Conservation (phyloP, 805 yeast genomes). For the Candida gorgasii region DNA sequence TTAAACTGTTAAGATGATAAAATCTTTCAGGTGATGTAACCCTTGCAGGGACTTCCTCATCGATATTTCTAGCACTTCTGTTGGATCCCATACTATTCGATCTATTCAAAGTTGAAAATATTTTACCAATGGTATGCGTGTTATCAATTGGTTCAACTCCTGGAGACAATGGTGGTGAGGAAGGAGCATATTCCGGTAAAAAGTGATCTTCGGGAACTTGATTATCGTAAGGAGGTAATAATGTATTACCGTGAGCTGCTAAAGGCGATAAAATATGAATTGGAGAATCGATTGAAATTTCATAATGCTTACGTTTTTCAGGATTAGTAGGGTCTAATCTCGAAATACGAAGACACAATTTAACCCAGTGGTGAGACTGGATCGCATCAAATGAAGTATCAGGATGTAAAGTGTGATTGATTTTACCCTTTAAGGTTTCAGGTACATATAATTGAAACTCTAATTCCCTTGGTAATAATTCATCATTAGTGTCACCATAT, state of each 20-base stretch:
- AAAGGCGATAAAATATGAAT: slow-evolving; percentile 74
- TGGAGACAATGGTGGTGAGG: slow-evolving; percentile 56
- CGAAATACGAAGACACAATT: slow-evolving; percentile 80
- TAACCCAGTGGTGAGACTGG: slow-evolving; percentile 94
- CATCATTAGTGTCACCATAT: slow-evolving; percentile 45
- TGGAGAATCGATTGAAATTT: slow-evolving; percentile 93
- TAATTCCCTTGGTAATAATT: slow-evolving; percentile 71
- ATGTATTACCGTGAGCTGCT: slow-evolving; percentile 79
- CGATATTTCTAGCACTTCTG: neutral
- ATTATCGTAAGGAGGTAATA: slow-evolving; percentile 68
- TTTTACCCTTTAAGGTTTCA: slow-evolving; percentile 55
- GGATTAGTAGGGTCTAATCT: slow-evolving; percentile 54
- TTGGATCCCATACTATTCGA: slow-evolving; percentile 5
- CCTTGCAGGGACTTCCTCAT: slow-evolving; percentile 1
- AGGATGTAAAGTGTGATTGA: slow-evolving; percentile 62
- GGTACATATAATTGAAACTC: slow-evolving; percentile 90
- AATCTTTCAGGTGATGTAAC: slow-evolving; percentile 18
- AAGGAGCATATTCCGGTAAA: slow-evolving; percentile 26
- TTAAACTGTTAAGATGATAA: slow-evolving; percentile 27
- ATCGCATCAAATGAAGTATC: slow-evolving; percentile 80
- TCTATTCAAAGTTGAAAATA: slow-evolving; percentile 17
- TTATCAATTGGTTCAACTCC: slow-evolving; percentile 50
- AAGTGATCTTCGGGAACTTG: slow-evolving; percentile 12
- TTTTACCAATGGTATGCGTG: slow-evolving; percentile 14
- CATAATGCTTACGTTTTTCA: slow-evolving; percentile 82